These are phyloP conservation scores for Suillus subaureus DNA, from an alignment of 768 basidiomycete genomes.

Conservation along the genomic window DNA sequence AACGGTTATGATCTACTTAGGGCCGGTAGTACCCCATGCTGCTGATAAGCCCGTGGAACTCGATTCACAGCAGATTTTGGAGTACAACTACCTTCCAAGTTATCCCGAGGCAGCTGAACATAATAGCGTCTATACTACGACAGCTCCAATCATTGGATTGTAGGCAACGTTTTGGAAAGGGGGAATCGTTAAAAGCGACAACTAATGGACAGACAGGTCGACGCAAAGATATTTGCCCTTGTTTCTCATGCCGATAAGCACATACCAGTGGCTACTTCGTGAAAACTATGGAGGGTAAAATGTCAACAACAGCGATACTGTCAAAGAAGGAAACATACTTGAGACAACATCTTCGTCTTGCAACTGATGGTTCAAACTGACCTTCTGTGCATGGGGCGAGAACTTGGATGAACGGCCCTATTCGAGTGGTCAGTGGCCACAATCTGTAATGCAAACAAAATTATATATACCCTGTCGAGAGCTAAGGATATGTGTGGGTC, in stretches of 20 bases:
- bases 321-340: slow-evolving; percentile 51
- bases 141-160: background rate
- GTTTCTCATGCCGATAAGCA: no score
- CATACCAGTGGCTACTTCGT: slow-evolving; percentile 5
- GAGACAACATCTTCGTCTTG: slow-evolving; percentile 90
- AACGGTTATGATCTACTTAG: no score
- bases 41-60: background rate
- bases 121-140: background rate
- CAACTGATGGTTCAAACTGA: slow-evolving; percentile 81
- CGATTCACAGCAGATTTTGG: background rate
- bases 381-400: slow-evolving; percentile 91
- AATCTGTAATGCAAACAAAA: slow-evolving; percentile 2
- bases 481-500: background rate
- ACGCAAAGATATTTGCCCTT: background rate
- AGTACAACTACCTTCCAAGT: background rate
- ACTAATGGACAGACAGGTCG: background rate
- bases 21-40: background rate
- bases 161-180: background rate
- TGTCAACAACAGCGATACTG: background rate
- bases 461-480: slow-evolving; percentile 7
- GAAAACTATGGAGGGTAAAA: background rate
- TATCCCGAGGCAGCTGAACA: background rate
- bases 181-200: background rate
- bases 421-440: slow-evolving; percentile 6
- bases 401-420: slow-evolving; percentile 96